Evolutionary conservation across 495 filamentous ascomycete species (phyloP).

Genomic region (Xylaria curta): DNA sequence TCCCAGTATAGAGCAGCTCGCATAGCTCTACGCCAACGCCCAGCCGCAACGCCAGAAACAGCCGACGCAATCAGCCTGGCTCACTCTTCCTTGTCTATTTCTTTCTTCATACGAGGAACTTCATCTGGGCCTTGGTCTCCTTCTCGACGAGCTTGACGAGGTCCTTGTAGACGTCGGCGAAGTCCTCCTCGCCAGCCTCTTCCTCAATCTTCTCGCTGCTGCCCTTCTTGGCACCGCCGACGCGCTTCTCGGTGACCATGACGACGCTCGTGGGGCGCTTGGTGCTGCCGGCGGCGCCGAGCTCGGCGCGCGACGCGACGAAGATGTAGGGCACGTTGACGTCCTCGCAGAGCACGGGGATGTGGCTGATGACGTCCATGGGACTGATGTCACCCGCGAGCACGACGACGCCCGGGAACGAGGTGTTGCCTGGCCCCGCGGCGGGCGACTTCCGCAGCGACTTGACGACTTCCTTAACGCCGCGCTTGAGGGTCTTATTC

Average conservation of each 20-base stretch:
- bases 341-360: constrained; percentile 97
- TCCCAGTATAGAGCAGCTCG: background rate
- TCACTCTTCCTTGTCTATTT: background rate
- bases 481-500: constrained; percentile 90
- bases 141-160: constrained; percentile 76
- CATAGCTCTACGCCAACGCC: background rate
- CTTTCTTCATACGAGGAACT: constrained; percentile 27
- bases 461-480: constrained; percentile 98
- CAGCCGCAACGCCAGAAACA: background rate
- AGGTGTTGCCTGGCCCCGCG: constrained; percentile 56
- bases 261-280: constrained; percentile 96
- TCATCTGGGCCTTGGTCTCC: constrained; percentile 56
- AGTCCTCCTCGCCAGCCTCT: constrained; percentile 66
- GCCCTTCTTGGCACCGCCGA: constrained; percentile 49
- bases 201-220: constrained; percentile 52
- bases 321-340: constrained; percentile 95
- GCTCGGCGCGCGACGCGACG: constrained; percentile 83
- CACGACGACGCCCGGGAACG: constrained; percentile 77
- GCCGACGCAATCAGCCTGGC: background rate
- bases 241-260: constrained; percentile 71
- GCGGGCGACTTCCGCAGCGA: constrained; percentile 85
- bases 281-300: constrained; percentile 88
- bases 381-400: constrained; percentile 97
- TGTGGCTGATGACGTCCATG: constrained; percentile 96
- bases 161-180: constrained; percentile 74